Percentiles rank a stretch among this genome's conserved stretches.
These are phyloP conservation scores for Alternaria angustiovoidea DNA, from an alignment of 2,329 filamentous ascomycete species.

Conservation along the genomic window DNA sequence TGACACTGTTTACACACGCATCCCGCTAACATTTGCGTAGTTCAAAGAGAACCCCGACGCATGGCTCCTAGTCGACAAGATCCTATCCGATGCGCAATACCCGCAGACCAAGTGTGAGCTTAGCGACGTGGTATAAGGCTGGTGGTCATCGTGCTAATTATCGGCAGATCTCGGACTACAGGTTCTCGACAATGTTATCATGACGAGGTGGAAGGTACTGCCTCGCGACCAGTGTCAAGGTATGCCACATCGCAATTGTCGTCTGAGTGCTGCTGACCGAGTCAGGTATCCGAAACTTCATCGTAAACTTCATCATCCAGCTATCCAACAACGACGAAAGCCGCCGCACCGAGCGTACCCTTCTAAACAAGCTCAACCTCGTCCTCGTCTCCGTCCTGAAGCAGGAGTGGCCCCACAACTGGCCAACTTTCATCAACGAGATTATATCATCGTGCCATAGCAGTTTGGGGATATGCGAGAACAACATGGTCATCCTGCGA, in stretches of 20 bases:
- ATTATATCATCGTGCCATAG: constrained; percentile 96
- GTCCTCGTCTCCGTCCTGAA: constrained; percentile 97
- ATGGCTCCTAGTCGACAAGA: constrained; percentile 97
- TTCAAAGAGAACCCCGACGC: constrained; percentile 99
- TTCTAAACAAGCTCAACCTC: constrained; percentile 97
- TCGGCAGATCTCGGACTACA: constrained; percentile 84
- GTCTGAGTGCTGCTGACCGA: constrained; percentile 13
- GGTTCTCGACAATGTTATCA: constrained; percentile 97
- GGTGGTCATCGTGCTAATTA: constrained; percentile 43
- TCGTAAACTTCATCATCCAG: constrained; percentile 98
- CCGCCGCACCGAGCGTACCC: constrained; percentile 81
- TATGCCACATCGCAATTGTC: constrained; percentile 50
- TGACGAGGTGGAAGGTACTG: constrained; percentile 98
- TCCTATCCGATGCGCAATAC: constrained; percentile 90
- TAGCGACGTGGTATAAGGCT: constrained; percentile 21
- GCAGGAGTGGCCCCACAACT: constrained; percentile 99
- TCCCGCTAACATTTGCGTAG: constrained; percentile 58
- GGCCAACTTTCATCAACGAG: constrained; percentile 99
- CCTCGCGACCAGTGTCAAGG: constrained; percentile 96
- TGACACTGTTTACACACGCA: constrained; percentile 11
- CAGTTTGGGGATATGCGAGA: constrained; percentile 96
- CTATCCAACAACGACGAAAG: constrained; percentile 89
- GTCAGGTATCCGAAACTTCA: constrained; percentile 95
- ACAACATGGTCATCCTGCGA: constrained; percentile 98
- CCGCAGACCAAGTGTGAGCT: constrained; percentile 92